A percentile compares a stretch with the other conserved stretches of the same genome.
phyloP scores from a whole-genome alignment of 1,284 basidiomycete species.

The Pascua guehoae region DNA sequence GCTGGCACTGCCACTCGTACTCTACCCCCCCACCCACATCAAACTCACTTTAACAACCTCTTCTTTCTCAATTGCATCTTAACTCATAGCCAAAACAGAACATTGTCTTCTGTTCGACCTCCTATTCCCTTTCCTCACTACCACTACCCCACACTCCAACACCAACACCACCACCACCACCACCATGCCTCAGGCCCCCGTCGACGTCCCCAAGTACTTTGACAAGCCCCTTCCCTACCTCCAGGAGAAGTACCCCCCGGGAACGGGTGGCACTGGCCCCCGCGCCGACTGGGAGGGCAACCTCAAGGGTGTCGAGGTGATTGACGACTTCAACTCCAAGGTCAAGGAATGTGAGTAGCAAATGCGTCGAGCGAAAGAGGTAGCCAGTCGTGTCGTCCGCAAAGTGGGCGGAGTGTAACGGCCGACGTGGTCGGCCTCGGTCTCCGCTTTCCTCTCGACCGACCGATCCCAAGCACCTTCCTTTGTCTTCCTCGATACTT shows the following conservation, averaged over 20 bases:
- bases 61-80: neutral
- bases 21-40: neutral
- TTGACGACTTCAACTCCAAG: conserved; percentile 39
- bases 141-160: neutral
- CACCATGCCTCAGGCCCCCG: conserved; percentile 49
- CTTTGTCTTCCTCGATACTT: too few relatives aligned
- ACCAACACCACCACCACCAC: conserved; percentile 20
- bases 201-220: conserved; percentile 47
- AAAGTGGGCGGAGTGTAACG: neutral
- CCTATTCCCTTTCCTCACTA: neutral
- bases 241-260: conserved; percentile 45
- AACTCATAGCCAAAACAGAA: too few relatives aligned
- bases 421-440: neutral
- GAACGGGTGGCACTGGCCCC: conserved; percentile 48
- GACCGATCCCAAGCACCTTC: too few relatives aligned
- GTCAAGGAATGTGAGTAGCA: conserved; percentile 42
- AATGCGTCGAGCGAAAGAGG: neutral
- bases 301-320: conserved; percentile 41
- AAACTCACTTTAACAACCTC: neutral
- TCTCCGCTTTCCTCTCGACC: too few relatives aligned
- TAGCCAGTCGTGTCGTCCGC: neutral
- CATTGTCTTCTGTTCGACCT: neutral
- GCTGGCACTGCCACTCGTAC: too few relatives aligned
- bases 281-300: conserved; percentile 41
- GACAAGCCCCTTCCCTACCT: conserved; percentile 33